Evolutionary conservation across 2,329 filamentous ascomycete genomes (phyloP), one percentile per base, ranked within the genome.

Genomic region (Nakataea oryzae): DNA sequence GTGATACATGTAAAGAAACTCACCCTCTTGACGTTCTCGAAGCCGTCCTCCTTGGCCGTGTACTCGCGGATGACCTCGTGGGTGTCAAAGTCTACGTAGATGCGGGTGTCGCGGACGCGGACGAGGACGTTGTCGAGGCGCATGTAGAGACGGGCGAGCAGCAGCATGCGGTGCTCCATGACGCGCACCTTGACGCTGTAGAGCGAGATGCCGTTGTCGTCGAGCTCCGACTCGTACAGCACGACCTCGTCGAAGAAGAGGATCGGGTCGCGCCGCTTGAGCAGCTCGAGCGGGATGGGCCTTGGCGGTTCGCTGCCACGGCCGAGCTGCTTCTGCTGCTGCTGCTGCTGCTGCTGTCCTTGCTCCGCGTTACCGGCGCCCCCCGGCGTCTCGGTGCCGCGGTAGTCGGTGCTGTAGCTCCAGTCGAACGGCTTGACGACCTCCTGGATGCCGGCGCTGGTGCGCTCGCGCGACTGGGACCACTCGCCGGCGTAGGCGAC

Each of bases 401-500:
- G 83, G 75, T 96, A 99, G 67, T 87, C 83, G 47, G 93, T 96
- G 67, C 87, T 95, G 76, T 97, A 99, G 65, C 91, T 96, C 95
- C 95, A 99, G 77, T 99, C 95, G 73, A 96, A 99, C 3, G 93
- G 93, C 77, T 93, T 93, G 62, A 99, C 91, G 29, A 97, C 88
- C 72, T 97, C 91, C 71, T 91, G 91, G 73, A 99, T 96, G 62
- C 89, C 90, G 59, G 92, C 89, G 59, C 89, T 88, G 69, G 90
- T 90, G 73, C 88, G 86, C 73, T 92, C 91, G 63, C 81, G 75
- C 60, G 76, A 83, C 66, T 79, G 79, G 67, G 78, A 80, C 95
- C 95, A 99, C 73, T 92, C 90, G 66, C 86, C 84, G 2, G 95
- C 96, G 76, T 97, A 93, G 55, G 93, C 90, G 58, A 99, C 95